Evolutionary conservation across 2,329 filamentous ascomycete genomes (phyloP).

Genomic region (Penicillium sp.): DNA sequence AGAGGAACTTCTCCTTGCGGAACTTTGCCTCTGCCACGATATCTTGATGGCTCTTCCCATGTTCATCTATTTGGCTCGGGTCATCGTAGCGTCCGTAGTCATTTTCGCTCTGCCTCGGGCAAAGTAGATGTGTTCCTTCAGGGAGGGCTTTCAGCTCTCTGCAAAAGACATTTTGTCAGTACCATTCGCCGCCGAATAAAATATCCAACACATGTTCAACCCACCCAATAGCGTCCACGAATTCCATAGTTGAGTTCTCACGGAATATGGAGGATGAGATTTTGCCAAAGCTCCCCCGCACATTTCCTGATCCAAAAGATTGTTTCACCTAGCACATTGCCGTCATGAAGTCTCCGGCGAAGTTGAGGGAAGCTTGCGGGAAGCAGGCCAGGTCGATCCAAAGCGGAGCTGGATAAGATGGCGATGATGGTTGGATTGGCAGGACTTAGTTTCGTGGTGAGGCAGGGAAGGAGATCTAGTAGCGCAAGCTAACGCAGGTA

Average conservation of each 20-base stretch:
- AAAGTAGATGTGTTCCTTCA: slow-evolving; percentile 64
- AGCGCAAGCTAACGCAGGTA: neutral
- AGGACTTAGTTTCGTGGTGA: neutral
- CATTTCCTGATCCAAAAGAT: slow-evolving; percentile 21
- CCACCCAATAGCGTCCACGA: slow-evolving; percentile 47
- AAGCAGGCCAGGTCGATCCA: neutral
- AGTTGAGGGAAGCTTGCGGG: neutral
- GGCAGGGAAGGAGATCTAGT: neutral
- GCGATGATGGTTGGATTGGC: neutral
- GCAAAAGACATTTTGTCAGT: slow-evolving; percentile 16
- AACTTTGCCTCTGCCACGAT: slow-evolving; percentile 58
- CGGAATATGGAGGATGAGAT: slow-evolving; percentile 9
- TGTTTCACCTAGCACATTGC: slow-evolving; percentile 8
- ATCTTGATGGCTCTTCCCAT: slow-evolving; percentile 35
- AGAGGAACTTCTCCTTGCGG: slow-evolving; percentile 65
- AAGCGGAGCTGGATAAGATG: neutral
- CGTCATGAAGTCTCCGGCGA: too few relatives aligned
- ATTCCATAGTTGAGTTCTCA: slow-evolving; percentile 37
- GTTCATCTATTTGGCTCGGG: slow-evolving; percentile 52
- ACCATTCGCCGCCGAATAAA: neutral
- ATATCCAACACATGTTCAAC: slow-evolving; percentile 11
- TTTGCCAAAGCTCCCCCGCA: slow-evolving; percentile 11
- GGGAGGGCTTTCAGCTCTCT: slow-evolving; percentile 50
- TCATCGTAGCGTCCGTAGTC: slow-evolving; percentile 68
- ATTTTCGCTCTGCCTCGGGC: slow-evolving; percentile 64